Base-by-base conservation (phyloP, 805 yeast species). In the Pichia cephalocereana region DNA sequence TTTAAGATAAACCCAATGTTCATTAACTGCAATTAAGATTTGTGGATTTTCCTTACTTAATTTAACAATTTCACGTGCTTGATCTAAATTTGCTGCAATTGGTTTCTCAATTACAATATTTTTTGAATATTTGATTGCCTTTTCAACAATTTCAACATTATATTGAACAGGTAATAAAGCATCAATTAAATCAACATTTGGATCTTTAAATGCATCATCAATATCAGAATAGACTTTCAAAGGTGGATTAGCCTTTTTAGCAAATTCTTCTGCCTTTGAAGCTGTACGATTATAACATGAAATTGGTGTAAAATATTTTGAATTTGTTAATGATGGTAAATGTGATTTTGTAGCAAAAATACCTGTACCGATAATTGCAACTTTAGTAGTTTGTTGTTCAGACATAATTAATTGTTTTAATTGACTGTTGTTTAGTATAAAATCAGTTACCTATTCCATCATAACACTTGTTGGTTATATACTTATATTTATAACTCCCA, bases 101-200 rank as follows among this genome's bases (percentile, higher is more conserved):
- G 98, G 98, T 69, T 91, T 91, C 65, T 91, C 98, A 59, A 91
- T 66, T 38, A 79, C 72, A 42, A 90, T 72, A 50, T 96, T 93
- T 68, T 90, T 91, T 45, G 80, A 78, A 56, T 84, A 75, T 44
- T 76, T 74, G 47, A 87, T 70, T 2, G 95, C 95, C 55, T 76
- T 72, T 58, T 79, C 72, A 34, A 89, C 83, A 3, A 81, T 81
- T 38, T 72, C 79, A 42, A 80, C 69, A 64, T 88, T 91, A 70
- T 67, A 76, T 63, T 88, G 91, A 1, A 82, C 96, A n/a, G 98
- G 98, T 46, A 91, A 75, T 52, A 90, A 72, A 3, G 88, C 95
- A 62, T 91, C 97, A 30, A 91, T 75, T 31, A 82, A 75, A 52
- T 86, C 93, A 41, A 89, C 77, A 0, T 75, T 64, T n/a, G 79